Evolutionary conservation across 2,329 filamentous ascomycete genomes (phyloP).

Genomic region (Cladosporium oxysporum): DNA sequence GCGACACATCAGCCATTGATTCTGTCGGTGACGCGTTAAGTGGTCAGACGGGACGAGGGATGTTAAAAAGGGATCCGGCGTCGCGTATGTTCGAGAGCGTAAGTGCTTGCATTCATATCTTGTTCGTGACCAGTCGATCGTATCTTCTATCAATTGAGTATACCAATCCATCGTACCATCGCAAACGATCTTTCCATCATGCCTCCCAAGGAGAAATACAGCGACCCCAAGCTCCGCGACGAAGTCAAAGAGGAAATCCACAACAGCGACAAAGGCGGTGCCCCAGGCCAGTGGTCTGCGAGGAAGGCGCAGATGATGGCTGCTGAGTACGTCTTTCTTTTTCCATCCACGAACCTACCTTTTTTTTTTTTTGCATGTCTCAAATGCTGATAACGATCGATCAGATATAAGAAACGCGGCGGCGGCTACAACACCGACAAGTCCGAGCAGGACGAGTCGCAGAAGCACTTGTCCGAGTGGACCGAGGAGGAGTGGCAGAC

Average conservation of each 20-base stretch:
- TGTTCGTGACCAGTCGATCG: neutral
- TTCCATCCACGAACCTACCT: slow-evolving; percentile 22
- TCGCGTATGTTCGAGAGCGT: neutral
- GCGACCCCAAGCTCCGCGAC: slow-evolving; percentile 48
- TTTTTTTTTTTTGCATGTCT: neutral
- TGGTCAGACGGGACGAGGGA: neutral
- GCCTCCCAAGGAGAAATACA: slow-evolving; percentile 52
- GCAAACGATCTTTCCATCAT: slow-evolving; percentile 31
- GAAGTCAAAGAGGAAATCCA: slow-evolving; percentile 52
- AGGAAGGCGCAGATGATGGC: slow-evolving; percentile 43
- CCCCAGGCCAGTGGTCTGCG: slow-evolving; percentile 53
- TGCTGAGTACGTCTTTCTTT: slow-evolving; percentile 9
- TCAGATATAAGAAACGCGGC: slow-evolving; percentile 48
- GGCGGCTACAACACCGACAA: slow-evolving; percentile 51
- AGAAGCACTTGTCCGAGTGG: slow-evolving; percentile 50
- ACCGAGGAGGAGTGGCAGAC: slow-evolving; percentile 53
- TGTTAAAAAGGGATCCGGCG: neutral
- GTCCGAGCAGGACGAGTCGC: slow-evolving; percentile 44
- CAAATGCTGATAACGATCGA: neutral
- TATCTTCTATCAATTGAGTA: neutral
- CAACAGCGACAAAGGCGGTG: slow-evolving; percentile 48
- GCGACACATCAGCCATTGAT: neutral
- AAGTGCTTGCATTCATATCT: neutral
- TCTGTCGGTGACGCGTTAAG: neutral
- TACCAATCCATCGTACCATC: neutral